Conservation (phyloP, 768 basidiomycete species). For the Tricholoma sp. region DNA sequence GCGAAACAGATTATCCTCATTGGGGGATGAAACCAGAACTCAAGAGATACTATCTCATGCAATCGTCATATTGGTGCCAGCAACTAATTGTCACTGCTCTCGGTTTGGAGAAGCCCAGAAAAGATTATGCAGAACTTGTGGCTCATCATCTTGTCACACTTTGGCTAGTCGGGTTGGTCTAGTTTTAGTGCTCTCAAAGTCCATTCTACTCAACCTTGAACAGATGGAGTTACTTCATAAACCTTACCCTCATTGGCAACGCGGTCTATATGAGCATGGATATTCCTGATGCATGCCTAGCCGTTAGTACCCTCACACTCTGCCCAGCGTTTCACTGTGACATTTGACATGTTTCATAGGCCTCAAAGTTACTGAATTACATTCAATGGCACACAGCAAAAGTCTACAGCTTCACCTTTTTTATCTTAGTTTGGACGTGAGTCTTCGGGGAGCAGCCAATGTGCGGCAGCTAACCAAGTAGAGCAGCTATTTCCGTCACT, state of each 20-base stretch:
- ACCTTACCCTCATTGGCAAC: conserved; percentile 84
- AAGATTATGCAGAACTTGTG: conserved; percentile 84
- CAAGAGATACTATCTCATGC: conserved; percentile 92
- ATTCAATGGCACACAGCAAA: conserved; percentile 64
- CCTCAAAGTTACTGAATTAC: conserved; percentile 88
- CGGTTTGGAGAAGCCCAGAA: conserved; percentile 89
- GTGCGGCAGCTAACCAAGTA: background rate
- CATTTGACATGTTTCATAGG: conserved; percentile 32
- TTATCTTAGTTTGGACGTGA: conserved; percentile 79
- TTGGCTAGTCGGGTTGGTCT: conserved; percentile 81
- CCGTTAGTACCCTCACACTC: conserved; percentile 45
- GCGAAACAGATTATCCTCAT: conserved; percentile 70
- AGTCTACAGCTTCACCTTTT: conserved; percentile 53
- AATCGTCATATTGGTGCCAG: conserved; percentile 92
- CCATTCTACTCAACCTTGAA: conserved; percentile 3
- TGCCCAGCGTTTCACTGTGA: background rate
- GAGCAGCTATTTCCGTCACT: conserved; percentile 88
- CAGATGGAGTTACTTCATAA: conserved; percentile 82
- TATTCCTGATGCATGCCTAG: conserved; percentile 84
- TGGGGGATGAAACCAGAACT: conserved; percentile 82
- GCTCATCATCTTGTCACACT: conserved; percentile 91
- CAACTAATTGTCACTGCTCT: conserved; percentile 84
- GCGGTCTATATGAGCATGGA: conserved; percentile 97
- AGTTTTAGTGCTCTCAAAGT: background rate
- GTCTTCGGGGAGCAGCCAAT: conserved; percentile 23